Base-by-base conservation (phyloP, 495 filamentous ascomycete species). In the Tuber brumale region DNA sequence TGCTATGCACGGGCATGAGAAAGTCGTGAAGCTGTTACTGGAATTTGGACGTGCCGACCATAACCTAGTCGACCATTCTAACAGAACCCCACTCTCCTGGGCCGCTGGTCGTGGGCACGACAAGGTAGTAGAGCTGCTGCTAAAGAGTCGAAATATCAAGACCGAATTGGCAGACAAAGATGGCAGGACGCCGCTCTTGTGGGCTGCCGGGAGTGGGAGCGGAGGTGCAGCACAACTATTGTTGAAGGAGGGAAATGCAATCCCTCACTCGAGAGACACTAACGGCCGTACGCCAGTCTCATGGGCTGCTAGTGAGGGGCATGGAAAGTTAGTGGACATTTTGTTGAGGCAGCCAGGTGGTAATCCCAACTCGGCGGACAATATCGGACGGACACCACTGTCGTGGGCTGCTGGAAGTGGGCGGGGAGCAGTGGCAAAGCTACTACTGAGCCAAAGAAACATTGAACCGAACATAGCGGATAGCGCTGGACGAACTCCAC, bases 391-490 rank as follows among this genome's bases (percentile, higher is more conserved):
- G 46, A 88, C 86, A 44, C 85, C 88, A 42, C 74, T 90, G 74
- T 87, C 88, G 80, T 87, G 86, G 85, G 87, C 88, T 23, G 86
- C 86, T 73, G 85, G 84, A 41, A 86, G 85, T n/a, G 87, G 88
- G 6, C 88, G 87, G 77, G 80, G 82, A 74, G 81, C 80, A n/a
- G 76, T 89, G 27, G 85, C 83, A 27, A 83, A 86, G 79, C 72
- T 87, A 82, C 79, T 90, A 71, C 83, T 90, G n/a, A 9, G 3
- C 10, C 51, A 9, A 27, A 16, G 6, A 1, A 27, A 61, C 10
- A 61, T 61, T 19, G n/a, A 61, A 12, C n/a, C 9, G 10, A 16
- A 61, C 3, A 16, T 1, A 0, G n/a, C 10, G 23, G 46, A 72
- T 21, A 7, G 8, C 0, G 12, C 0, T 48, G 43, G 70, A 35